Conservation (phyloP, 1,284 basidiomycete genomes). For the Apiotrichum siamense region DNA sequence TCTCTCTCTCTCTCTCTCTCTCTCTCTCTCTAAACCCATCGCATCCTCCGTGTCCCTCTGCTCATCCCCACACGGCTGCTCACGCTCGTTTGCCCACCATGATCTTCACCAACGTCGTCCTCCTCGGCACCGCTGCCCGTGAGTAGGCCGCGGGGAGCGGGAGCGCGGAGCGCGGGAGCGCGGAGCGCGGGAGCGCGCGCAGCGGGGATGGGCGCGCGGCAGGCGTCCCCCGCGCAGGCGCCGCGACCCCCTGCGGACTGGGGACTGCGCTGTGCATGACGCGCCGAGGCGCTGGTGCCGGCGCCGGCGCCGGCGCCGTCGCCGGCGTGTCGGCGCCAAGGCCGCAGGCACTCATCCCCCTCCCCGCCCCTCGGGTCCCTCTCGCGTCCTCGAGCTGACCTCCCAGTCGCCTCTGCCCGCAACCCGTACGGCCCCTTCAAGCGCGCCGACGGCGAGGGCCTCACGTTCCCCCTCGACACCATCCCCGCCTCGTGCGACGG, state of each 20-base stretch:
- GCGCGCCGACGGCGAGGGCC: background rate
- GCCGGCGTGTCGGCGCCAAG: too few relatives aligned
- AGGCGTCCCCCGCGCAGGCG: too few relatives aligned
- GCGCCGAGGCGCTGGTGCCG: too few relatives aligned
- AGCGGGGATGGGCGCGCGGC: too few relatives aligned
- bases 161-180: background rate
- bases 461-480: background rate
- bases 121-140: constrained; percentile 1
- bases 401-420: background rate
- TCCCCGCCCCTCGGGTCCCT: background rate
- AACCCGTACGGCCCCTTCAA: background rate
- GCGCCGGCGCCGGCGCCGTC: too few relatives aligned
- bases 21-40: too few relatives aligned
- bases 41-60: background rate
- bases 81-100: background rate
- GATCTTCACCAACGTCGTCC: constrained; percentile 1
- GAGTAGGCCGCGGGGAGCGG: background rate
- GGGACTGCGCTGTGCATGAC: too few relatives aligned
- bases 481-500: constrained; percentile 6
- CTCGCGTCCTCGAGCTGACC: background rate
- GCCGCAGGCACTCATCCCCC: background rate
- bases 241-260: too few relatives aligned
- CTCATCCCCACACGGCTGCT: background rate
- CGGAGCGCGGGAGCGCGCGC: too few relatives aligned
- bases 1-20: too few relatives aligned